Percentiles rank a stretch among this genome's conserved stretches.
Conservation (phyloP, 2,329 filamentous ascomycete genomes). For the Epichloe festucae region DNA sequence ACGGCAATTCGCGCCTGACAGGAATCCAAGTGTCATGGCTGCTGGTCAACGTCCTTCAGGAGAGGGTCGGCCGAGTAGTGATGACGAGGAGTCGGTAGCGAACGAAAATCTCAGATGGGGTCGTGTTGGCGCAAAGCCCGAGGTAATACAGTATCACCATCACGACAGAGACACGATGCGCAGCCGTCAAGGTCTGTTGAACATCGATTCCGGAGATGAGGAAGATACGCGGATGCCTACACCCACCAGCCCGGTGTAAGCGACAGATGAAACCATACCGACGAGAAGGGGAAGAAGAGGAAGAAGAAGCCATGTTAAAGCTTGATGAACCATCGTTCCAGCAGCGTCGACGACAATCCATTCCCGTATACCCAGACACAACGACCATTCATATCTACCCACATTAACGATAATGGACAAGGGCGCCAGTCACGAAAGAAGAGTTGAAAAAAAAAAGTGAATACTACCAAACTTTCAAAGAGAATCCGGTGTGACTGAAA, state of each 20-base stretch:
- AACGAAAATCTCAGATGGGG: constrained; percentile 39
- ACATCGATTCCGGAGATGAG: constrained; percentile 24
- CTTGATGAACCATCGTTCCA: background rate
- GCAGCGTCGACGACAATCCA: background rate
- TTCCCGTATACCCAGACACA: background rate
- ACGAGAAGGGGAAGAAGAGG: background rate
- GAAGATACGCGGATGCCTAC: constrained; percentile 17
- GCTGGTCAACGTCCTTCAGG: constrained; percentile 30
- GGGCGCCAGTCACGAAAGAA: background rate
- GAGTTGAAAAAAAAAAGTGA: background rate
- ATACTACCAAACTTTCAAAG: background rate
- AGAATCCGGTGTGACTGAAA: background rate
- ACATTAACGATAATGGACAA: no score
- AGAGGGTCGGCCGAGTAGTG: constrained; percentile 43
- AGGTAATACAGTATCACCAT: constrained; percentile 45
- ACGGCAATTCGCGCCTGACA: constrained; percentile 28
- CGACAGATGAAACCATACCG: background rate
- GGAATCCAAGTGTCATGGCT: constrained; percentile 13
- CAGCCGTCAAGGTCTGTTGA: constrained; percentile 39
- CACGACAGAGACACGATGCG: constrained; percentile 32
- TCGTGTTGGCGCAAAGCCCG: constrained; percentile 31
- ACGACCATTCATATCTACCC: background rate
- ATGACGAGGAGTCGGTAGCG: constrained; percentile 36
- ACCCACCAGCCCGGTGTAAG: background rate
- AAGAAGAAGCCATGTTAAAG: background rate